These are phyloP conservation scores for Macrophomina tecta DNA, from an alignment of 2,329 filamentous ascomycete genomes.

Conservation along the genomic window DNA sequence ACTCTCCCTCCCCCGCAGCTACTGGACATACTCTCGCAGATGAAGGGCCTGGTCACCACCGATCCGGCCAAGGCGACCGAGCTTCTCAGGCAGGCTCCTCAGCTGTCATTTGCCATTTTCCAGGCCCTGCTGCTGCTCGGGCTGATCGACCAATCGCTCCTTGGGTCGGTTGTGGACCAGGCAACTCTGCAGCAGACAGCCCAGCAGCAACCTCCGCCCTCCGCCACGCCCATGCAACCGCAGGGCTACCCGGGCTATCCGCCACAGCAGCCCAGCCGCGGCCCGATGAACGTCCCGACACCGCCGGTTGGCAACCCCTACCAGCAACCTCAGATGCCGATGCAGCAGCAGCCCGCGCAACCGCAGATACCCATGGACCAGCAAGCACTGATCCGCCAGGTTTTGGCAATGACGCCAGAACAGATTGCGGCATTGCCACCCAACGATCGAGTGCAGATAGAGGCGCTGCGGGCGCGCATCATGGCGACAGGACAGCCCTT, in stretches of 20 bases:
- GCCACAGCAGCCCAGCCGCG: constrained; percentile 33
- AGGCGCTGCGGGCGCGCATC: constrained; percentile 74
- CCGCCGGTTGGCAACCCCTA: constrained; percentile 53
- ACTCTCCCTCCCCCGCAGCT: constrained; percentile 87
- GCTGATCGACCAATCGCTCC: constrained; percentile 82
- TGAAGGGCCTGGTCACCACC: constrained; percentile 85
- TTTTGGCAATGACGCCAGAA: constrained; percentile 79
- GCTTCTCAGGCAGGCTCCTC: constrained; percentile 85
- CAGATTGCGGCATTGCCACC: constrained; percentile 81
- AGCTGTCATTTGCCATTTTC: constrained; percentile 93
- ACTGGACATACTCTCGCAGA: constrained; percentile 89
- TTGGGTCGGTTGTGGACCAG: constrained; percentile 79
- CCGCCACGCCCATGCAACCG: constrained; percentile 44
- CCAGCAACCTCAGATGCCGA: constrained; percentile 48
- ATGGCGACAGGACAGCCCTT: constrained; percentile 36
- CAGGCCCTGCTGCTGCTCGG: constrained; percentile 92
- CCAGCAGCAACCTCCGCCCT: constrained; percentile 41
- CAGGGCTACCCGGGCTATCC: constrained; percentile 45
- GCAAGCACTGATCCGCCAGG: constrained; percentile 77
- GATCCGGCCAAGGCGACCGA: constrained; percentile 86
- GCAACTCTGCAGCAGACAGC: constrained; percentile 43
- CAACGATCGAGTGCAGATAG: constrained; percentile 76
- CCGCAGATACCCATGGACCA: constrained; percentile 57
- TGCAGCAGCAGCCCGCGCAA: constrained; percentile 48
- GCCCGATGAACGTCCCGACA: constrained; percentile 55